Evolutionary conservation across 2,329 filamentous ascomycete species (phyloP).

Genomic region (Fusarium camptoceras): DNA sequence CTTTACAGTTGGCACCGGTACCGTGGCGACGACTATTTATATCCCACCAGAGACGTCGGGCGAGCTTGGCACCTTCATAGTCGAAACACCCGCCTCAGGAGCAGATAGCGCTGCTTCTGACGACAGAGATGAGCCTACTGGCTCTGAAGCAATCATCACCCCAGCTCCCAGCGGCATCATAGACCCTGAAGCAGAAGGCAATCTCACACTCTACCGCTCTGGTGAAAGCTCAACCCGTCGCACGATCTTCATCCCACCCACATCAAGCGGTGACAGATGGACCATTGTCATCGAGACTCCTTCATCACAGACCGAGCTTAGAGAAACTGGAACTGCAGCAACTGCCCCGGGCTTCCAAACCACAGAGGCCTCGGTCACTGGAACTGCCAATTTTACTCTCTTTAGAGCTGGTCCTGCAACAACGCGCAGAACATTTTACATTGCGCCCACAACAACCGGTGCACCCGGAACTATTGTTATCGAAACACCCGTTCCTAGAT

Average conservation of each 20-base stretch:
- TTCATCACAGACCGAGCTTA: background rate
- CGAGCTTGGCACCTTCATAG: conserved; percentile 1
- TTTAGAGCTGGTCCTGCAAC: conserved; percentile 6
- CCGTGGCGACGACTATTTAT: background rate
- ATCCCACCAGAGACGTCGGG: background rate
- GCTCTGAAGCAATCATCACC: background rate
- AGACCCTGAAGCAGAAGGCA: background rate
- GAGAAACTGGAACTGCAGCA: conserved; percentile 1
- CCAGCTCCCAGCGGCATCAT: background rate
- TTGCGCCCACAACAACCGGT: background rate
- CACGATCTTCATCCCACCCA: conserved; percentile 15
- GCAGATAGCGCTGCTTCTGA: background rate
- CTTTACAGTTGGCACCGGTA: background rate
- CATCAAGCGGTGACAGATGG: background rate
- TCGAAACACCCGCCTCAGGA: background rate
- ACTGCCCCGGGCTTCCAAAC: conserved; percentile 6
- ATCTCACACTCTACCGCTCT: conserved; percentile 16
- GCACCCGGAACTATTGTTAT: conserved; percentile 21
- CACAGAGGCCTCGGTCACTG: background rate
- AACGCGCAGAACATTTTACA: background rate
- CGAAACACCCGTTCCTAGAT: background rate
- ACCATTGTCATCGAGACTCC: conserved; percentile 19
- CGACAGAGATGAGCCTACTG: background rate
- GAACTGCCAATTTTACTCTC: conserved; percentile 7
- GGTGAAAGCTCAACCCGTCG: background rate